phyloP scores from a whole-genome alignment of 768 basidiomycete genomes.

The Obba rivulosa region DNA sequence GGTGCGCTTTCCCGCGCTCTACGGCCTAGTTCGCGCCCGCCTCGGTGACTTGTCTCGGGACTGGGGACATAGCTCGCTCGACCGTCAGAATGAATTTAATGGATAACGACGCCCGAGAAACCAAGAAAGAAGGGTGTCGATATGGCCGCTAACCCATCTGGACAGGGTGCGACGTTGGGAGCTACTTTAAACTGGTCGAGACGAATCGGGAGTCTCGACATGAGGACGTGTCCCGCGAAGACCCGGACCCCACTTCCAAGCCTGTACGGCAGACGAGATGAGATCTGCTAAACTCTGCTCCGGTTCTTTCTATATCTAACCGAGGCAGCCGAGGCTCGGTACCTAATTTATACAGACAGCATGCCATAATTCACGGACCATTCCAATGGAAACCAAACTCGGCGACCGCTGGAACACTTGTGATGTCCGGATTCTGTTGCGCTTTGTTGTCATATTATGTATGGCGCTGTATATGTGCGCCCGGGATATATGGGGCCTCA shows the following conservation, averaged over 20 bases:
- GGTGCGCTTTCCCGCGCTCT: no score
- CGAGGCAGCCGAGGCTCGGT: conserved; percentile 21
- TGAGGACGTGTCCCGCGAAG: conserved; percentile 17
- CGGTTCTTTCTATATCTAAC: conserved; percentile 15
- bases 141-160: background rate
- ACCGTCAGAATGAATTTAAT: no score
- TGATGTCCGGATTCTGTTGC: conserved; percentile 8
- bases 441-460: background rate
- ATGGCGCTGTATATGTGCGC: no score
- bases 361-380: conserved; percentile 7
- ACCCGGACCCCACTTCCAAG: conserved; percentile 7
- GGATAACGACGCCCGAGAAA: no score
- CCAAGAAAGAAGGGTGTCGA: no score
- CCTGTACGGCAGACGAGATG: background rate
- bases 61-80: no score
- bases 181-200: conserved; percentile 12
- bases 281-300: conserved; percentile 11
- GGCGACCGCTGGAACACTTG: conserved; percentile 11
- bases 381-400: conserved; percentile 15
- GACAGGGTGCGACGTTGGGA: background rate
- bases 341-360: conserved; percentile 13
- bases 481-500: conserved; percentile 8
- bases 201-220: conserved; percentile 2
- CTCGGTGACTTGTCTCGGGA: no score
- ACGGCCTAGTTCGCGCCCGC: no score